Base-by-base conservation (phyloP, 257 asterid species). In the Solanum chmielewskii region DNA sequence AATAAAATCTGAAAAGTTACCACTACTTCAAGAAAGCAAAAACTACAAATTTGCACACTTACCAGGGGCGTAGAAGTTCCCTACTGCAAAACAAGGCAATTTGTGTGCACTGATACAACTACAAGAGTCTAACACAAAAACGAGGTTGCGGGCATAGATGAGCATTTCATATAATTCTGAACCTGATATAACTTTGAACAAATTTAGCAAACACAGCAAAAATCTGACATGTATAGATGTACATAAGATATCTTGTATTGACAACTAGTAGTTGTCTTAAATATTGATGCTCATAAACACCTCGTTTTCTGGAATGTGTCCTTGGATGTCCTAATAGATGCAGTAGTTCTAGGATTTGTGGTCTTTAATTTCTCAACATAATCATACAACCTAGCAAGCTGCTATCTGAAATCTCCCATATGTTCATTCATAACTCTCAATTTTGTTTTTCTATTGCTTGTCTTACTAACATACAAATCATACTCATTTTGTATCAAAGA, bases 191-290 rank as follows among this genome's bases (percentile, higher is more conserved):
- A 85, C 33, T 52, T 31, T 62, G 56, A 33, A n/a, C 80, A 86
- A 45, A 75, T 41, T 75, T 27, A 12, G 83, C 62, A 14, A 12
- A 77, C n/a, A 44, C 23, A 25, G 15, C 81, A 13, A 87, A 83
- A 88, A 83, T 87, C 44, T 10, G 78, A 59, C 90, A 90, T 64
- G 75, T 85, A 88, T 91, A 88, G 87, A 89, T 90, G 87, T 91
- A 90, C 85, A 88, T 87, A 23, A 44, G 18, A 88, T 87, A 92
- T 91, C 90, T 90, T 94, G 16, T 88, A 86, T 91, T 88, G 89
- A 89, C 92, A 41, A 90, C 93, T 91, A 92, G 88, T 91, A 83
- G 42, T 47, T 83, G 90, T 89, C 89, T 86, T 83, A 87, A 92
- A 90, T 92, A 35, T 35, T 4, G 39, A 35, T 35, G 39, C 39